Evolutionary conservation across 306 rosid genomes (phyloP).

Genomic region (Fragaria nilgerrensis): DNA sequence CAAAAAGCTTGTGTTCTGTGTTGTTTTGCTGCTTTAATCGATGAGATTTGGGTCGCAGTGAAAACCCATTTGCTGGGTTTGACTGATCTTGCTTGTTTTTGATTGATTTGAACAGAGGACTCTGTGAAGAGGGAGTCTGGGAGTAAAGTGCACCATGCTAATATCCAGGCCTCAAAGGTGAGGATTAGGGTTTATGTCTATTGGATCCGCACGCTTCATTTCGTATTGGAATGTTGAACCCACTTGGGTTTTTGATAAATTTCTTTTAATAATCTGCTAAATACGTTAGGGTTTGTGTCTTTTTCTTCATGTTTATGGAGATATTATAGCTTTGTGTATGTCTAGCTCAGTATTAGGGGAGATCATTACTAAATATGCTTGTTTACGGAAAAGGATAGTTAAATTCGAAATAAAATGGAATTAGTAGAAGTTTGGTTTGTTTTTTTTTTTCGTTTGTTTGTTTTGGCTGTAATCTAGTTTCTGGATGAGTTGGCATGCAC

Average conservation of each 20-base stretch:
- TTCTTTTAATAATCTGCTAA: neutral
- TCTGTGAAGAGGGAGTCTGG: slow-evolving; percentile 93
- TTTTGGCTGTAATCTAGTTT: neutral
- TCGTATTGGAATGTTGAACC: neutral
- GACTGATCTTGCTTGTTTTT: slow-evolving; percentile 3
- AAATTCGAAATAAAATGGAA: neutral
- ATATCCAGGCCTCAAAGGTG: slow-evolving; percentile 94
- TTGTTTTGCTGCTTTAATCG: neutral
- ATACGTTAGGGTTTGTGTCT: neutral
- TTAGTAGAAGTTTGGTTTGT: neutral
- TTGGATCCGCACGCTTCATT: neutral
- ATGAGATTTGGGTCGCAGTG: neutral
- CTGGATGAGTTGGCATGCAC: neutral
- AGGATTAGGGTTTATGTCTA: neutral
- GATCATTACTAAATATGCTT: neutral
- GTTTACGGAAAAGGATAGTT: neutral
- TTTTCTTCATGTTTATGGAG: neutral
- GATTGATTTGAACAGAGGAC: slow-evolving; percentile 60
- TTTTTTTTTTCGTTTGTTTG: neutral
- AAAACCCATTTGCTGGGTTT: neutral
- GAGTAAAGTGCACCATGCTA: slow-evolving; percentile 81
- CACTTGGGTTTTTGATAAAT: neutral
- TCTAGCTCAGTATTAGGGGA: neutral
- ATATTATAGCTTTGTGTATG: neutral
- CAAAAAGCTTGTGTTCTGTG: neutral